Evolutionary conservation across 495 filamentous ascomycete genomes (phyloP), one percentile per base, ranked within the genome.

Genomic region (Geopyxis carbonaria): DNA sequence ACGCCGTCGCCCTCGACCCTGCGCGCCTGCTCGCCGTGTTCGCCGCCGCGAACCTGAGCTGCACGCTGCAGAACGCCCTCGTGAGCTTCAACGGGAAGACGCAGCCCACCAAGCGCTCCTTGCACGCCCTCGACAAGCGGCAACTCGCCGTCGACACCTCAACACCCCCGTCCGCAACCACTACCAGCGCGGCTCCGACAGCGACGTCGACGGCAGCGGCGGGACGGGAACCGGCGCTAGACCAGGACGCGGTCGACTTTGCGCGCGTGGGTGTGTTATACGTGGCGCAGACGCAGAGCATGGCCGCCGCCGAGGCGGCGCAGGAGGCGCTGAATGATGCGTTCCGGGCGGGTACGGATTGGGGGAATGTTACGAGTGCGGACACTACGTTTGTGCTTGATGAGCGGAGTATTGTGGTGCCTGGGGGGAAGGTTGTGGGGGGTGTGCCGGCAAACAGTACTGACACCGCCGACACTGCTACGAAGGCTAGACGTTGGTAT

Each of bases 1-100:
- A 79, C 56, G 76, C 73, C 23, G 75, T 97, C 34, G 67, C 73
- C 1, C 70, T 97, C 2, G 66, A 75, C 43, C 59, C 65, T 5
- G 62, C 68, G 3, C 63, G 65, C 5, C 64, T 95, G 45, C 65
- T 93, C 43, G 69, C 75, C 0, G 68, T 83, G 33, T 85, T 97
- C 58, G 81, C 75, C 50, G 59, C 67, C 28, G 72, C 64, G 23
- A 75, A 75, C 42, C 63, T 91, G 22, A 75, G 74, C 33, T 97
- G 89, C 58, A 71, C 67, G 1, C 69, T 73, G 0, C 74, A 93
- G 59, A 94, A 94, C 45, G 73, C 80, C 0, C 69, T 97, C 15
- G 75, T 95, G 5, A 77, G 80, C 0, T 91, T 97, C 49, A 68
- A 75, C 39, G 72, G 75, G 3, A 45, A 59, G 34, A 57, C 64